Conservation (phyloP, 371 early-diverging fungal genomes). For the Mucor sp. region DNA sequence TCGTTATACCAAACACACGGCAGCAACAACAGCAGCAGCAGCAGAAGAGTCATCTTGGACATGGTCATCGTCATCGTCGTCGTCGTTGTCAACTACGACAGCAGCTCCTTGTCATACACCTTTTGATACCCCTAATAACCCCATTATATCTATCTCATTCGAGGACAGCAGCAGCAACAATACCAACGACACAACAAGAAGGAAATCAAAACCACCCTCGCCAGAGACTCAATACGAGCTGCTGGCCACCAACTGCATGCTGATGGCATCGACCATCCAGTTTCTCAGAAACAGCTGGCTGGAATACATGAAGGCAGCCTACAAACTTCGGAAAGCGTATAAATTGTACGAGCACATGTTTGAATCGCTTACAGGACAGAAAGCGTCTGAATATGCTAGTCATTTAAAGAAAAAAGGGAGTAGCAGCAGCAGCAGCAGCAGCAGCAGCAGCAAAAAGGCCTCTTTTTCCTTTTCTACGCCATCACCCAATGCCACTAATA, state of each 20-base stretch:
- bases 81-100: not conserved
- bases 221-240: slow-evolving; percentile 41
- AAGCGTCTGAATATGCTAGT: slow-evolving; percentile 43
- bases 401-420: slow-evolving; percentile 15
- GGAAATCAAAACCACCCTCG: not conserved
- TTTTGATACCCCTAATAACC: not conserved
- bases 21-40: too few relatives aligned
- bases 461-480: too few relatives aligned
- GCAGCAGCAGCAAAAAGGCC: slow-evolving; percentile 5
- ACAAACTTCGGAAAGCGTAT: slow-evolving; percentile 49
- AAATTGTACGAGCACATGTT: slow-evolving; percentile 53
- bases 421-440: slow-evolving; percentile 13
- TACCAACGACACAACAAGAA: not conserved
- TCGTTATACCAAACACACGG: not conserved
- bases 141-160: not conserved
- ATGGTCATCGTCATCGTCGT: not conserved
- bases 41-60: not conserved
- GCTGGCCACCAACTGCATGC: slow-evolving; percentile 44
- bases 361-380: slow-evolving; percentile 41
- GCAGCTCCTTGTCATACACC: not conserved
- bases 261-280: slow-evolving; percentile 52
- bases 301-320: slow-evolving; percentile 53
- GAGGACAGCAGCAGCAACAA: not conserved
- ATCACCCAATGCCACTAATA: not conserved
- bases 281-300: slow-evolving; percentile 50